phyloP scores from a whole-genome alignment of 2,329 filamentous ascomycete species.

The Myriosclerotinia duriaeana region DNA sequence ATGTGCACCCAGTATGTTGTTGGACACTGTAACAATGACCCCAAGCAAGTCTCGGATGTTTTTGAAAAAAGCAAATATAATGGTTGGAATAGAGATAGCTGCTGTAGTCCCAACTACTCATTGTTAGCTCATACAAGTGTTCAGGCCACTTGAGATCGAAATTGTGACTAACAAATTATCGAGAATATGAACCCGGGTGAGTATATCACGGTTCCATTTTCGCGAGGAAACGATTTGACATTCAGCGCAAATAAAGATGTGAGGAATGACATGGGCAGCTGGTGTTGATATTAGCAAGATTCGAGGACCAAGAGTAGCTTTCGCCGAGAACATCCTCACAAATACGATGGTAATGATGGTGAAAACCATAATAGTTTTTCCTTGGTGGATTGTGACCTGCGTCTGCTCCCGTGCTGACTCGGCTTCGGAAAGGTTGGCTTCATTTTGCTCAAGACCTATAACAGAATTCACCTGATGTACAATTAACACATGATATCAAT shows the following conservation, averaged over 20 bases:
- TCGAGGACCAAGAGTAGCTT: not conserved
- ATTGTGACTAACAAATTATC: not conserved
- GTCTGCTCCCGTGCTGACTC: conserved; percentile 1
- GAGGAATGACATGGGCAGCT: not conserved
- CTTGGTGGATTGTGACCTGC: not conserved
- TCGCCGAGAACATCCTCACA: not conserved
- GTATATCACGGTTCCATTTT: not conserved
- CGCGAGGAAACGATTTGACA: not conserved
- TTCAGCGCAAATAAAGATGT: not conserved
- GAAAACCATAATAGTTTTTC: conserved; percentile 1
- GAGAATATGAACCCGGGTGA: not conserved
- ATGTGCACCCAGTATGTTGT: not conserved
- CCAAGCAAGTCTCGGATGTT: not conserved
- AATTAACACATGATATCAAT: not conserved
- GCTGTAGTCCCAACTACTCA: not conserved
- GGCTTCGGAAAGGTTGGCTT: conserved; percentile 9
- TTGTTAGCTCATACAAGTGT: not conserved
- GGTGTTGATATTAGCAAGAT: not conserved
- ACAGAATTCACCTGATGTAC: not conserved
- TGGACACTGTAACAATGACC: not conserved
- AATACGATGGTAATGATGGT: conserved; percentile 1
- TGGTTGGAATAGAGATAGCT: not conserved
- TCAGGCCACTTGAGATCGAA: not conserved
- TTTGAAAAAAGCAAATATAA: not conserved
- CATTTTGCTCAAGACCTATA: conserved; percentile 1